Percentiles rank a stretch among this genome's conserved stretches.
phyloP scores from a whole-genome alignment of 2,329 filamentous ascomycete species.

The Chaetothyriales sp. region DNA sequence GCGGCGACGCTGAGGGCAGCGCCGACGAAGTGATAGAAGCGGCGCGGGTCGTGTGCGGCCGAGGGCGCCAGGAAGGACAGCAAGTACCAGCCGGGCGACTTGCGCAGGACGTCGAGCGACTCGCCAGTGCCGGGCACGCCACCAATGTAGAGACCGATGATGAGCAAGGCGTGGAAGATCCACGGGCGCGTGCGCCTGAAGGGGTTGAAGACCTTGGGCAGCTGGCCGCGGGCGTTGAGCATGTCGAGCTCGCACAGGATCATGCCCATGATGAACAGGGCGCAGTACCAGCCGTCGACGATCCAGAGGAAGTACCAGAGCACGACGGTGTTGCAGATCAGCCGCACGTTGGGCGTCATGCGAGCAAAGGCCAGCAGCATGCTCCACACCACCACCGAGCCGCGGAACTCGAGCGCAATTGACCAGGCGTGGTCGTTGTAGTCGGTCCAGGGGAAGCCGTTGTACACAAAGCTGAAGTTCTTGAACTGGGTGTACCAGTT shows the following conservation, averaged over 20 bases:
- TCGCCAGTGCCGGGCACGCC: conserved; percentile 42
- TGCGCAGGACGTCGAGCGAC: conserved; percentile 35
- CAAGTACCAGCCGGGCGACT: conserved; percentile 46
- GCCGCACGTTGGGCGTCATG: conserved; percentile 38
- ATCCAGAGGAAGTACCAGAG: conserved; percentile 53
- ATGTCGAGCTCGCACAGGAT: conserved; percentile 46
- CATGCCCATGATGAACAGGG: conserved; percentile 47
- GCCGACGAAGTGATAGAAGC: conserved; percentile 50
- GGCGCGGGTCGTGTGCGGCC: conserved; percentile 48
- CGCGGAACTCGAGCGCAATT: conserved; percentile 31
- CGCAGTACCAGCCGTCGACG: conserved; percentile 47
- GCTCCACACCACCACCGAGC: conserved; percentile 21
- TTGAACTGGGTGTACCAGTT: conserved; percentile 11
- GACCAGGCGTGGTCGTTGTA: conserved; percentile 34
- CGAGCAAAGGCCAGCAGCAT: conserved; percentile 38
- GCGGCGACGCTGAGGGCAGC: conserved; percentile 40
- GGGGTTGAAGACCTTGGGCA: conserved; percentile 35
- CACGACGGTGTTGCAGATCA: conserved; percentile 39
- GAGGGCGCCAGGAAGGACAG: conserved; percentile 48
- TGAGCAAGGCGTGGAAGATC: conserved; percentile 40
- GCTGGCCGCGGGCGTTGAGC: conserved; percentile 34
- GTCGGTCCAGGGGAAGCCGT: conserved; percentile 30
- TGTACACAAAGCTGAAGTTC: conserved; percentile 50
- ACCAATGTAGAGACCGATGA: conserved; percentile 40
- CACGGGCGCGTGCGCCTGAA: conserved; percentile 35